Percentiles rank a stretch among this genome's conserved stretches.
phyloP scores from a whole-genome alignment of 257 asterid species.

The Knoxia roxburghii region DNA sequence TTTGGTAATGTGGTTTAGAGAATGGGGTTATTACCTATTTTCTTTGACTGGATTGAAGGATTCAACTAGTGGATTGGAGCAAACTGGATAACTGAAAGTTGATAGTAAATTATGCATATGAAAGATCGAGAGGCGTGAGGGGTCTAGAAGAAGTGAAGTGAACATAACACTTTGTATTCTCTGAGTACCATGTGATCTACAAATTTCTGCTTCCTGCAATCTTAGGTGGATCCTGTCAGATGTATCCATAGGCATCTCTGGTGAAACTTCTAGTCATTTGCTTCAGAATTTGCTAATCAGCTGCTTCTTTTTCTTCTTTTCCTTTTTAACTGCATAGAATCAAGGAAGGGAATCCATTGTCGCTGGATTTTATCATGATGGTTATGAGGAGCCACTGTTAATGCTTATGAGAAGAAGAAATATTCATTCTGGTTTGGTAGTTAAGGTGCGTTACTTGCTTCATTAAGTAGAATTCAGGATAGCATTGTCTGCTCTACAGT shows the following conservation, averaged over 20 bases:
- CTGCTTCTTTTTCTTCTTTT: background rate
- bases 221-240: background rate
- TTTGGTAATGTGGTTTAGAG: background rate
- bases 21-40: background rate
- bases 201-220: background rate
- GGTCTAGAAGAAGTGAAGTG: background rate
- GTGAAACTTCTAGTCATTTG: background rate
- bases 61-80: background rate
- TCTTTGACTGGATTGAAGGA: background rate
- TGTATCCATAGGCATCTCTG: background rate
- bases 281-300: conserved; percentile 7
- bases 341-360: conserved; percentile 85
- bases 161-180: background rate
- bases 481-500: background rate
- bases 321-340: conserved; percentile 36
- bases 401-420: conserved; percentile 99
- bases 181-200: background rate
- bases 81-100: background rate
- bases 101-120: background rate
- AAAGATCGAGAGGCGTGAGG: background rate
- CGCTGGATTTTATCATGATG: conserved; percentile 92
- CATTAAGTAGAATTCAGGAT: background rate
- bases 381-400: conserved; percentile 87
- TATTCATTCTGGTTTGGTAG: conserved; percentile 89
- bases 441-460: conserved; percentile 48